Evolutionary conservation across 2,329 filamentous ascomycete species (phyloP).

Genomic region (Esteya vermicola): DNA sequence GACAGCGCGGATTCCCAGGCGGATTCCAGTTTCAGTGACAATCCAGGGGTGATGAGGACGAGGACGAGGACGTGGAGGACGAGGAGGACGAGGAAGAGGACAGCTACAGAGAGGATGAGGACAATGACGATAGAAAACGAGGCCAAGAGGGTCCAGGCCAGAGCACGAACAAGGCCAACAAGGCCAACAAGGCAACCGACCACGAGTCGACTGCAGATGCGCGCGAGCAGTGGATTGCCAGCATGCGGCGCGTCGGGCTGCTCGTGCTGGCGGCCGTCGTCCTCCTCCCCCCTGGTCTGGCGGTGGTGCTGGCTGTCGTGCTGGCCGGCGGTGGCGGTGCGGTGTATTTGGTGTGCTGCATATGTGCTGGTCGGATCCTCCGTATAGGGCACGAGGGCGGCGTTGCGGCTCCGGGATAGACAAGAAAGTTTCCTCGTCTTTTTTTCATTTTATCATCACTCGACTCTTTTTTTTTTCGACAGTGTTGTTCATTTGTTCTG

Average conservation of each 20-base stretch:
- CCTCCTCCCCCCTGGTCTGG: conserved; percentile 29
- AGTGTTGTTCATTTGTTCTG: not conserved
- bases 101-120: not conserved
- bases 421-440: not conserved
- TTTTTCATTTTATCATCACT: not conserved
- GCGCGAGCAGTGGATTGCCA: conserved; percentile 24
- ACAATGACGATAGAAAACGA: not conserved
- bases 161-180: too few species aligned
- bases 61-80: conserved; percentile 15
- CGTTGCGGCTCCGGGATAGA: conserved; percentile 6
- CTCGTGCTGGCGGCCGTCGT: conserved; percentile 28
- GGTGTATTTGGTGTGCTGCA: conserved; percentile 23
- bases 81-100: conserved; percentile 16
- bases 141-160: too few species aligned
- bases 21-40: conserved; percentile 36
- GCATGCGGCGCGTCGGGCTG: conserved; percentile 27
- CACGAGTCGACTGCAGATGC: conserved; percentile 15
- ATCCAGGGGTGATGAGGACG: conserved; percentile 18
- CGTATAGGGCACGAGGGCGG: conserved; percentile 5
- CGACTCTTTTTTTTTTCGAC: not conserved
- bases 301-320: conserved; percentile 21
- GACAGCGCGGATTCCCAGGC: conserved; percentile 20
- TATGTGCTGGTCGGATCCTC: conserved; percentile 8
- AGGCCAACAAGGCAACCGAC: not conserved
- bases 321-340: conserved; percentile 20